Evolutionary conservation across 164 flowering plant genomes (phyloP), one percentile per base, ranked within the genome.

Genomic region (Platanus orientalis): DNA sequence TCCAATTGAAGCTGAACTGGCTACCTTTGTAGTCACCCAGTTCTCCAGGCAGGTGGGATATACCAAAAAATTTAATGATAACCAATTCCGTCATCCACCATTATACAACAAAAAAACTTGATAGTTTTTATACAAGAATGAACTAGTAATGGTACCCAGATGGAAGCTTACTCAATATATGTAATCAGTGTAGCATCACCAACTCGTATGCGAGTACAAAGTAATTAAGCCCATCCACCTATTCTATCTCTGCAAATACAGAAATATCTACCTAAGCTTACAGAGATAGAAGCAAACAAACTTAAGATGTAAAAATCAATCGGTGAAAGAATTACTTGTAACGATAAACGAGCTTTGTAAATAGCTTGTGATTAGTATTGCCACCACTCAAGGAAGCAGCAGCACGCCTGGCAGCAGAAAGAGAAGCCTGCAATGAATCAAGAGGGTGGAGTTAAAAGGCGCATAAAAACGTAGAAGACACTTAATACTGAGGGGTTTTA

Each of bases 121-220:
- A n/a, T n/a, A n/a, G n/a, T n/a, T n/a, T n/a, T n/a, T n/a, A n/a
- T n/a, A n/a, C n/a, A n/a, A n/a, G n/a, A n/a, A n/a, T n/a, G n/a
- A n/a, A n/a, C n/a, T n/a, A n/a, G n/a, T n/a, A n/a, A n/a, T n/a
- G n/a, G n/a, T n/a, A 20, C 5, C 0, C 19, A 56, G 28, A 60
- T 48, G 64, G 59, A 24, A 51, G 20, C 90, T 74, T 82, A 92
- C 98, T 95, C 99, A 54, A 95, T 90, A 71, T 89, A 88, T 24
- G 97, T 98, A 97, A 95, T 92, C 6, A 87, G 82, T 57, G 99
- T 96, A 61, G 97, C 96, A 83, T 95, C 97, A 45, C 97, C 97
- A 64, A 87, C 90, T 78, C 99, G 78, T 59, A 95, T 90, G 53
- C 97, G 94, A 58, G 96, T 89, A 26, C 97, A 81, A 49, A 95